These are phyloP conservation scores for Knufia fluminis DNA, from an alignment of 2,329 filamentous ascomycete genomes.

Conservation along the genomic window DNA sequence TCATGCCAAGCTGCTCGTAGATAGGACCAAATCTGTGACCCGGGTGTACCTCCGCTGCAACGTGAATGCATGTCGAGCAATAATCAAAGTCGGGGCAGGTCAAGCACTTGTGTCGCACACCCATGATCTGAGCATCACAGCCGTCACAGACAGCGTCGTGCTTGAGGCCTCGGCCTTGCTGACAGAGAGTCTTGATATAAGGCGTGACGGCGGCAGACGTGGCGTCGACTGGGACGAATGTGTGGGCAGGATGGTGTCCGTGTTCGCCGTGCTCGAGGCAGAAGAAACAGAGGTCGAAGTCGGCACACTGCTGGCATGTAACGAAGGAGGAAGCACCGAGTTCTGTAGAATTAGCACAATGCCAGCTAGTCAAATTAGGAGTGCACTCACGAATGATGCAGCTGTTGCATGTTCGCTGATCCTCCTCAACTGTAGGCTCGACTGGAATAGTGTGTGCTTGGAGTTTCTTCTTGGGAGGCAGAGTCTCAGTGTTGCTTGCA, in stretches of 20 bases:
- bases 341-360: conserved; percentile 36
- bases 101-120: conserved; percentile 91
- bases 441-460: conserved; percentile 13
- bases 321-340: conserved; percentile 71
- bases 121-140: conserved; percentile 78
- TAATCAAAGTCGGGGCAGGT: conserved; percentile 97
- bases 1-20: conserved; percentile 54
- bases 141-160: conserved; percentile 92
- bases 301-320: conserved; percentile 73
- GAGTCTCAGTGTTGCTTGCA: conserved; percentile 75
- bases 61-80: conserved; percentile 65
- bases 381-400: conserved; percentile 50
- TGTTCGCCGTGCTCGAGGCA: conserved; percentile 72
- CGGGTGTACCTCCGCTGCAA: conserved; percentile 61
- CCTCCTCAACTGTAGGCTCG: conserved; percentile 9
- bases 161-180: conserved; percentile 66
- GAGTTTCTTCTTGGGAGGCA: conserved; percentile 43
- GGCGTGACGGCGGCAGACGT: conserved; percentile 52
- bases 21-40: conserved; percentile 82
- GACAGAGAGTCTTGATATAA: conserved; percentile 58
- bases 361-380: background rate
- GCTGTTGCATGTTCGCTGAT: conserved; percentile 50
- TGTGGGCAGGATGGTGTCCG: conserved; percentile 83
- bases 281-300: conserved; percentile 81
- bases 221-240: conserved; percentile 58